Evolutionary conservation across 805 yeast genomes (phyloP), one percentile per base, ranked within the genome.

Genomic region (Ascoidea tarda): DNA sequence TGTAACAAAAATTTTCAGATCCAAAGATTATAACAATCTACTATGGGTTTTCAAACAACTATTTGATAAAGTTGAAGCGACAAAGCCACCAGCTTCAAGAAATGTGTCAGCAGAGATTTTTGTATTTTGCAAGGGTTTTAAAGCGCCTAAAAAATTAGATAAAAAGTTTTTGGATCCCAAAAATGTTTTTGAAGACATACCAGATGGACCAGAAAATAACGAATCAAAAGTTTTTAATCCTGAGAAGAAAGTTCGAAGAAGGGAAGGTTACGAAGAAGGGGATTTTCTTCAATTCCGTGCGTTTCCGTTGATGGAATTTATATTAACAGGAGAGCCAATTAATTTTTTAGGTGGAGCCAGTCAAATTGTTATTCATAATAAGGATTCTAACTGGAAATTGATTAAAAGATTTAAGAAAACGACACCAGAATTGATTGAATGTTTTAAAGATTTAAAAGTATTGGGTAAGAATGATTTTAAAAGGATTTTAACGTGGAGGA

Each of bases 41-140:
- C 78, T 93, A 78, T 93, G 99, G 99, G 95, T 91, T 4, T 91
- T 93, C 71, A 89, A 88, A 63, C 99, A 93, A 68, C 74, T 93
- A 53, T 93, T 93, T 64, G 96, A 89, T 52, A 90, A 85, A 64
- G 98, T 93, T 52, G 98, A 93, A 68, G 99, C 99, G 16, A 93
- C 99, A 0, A 93, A 93, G 65, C 99, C 99, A 6, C 98, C 99
- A 6, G 90, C 98, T 6, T 89, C 97, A 46, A 90, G 99, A 82
- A 89, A 88, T 68, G 99, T 93, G 42, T 91, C 98, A 65, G 99
- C 99, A 2, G 99, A 93, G 74, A 93, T 93, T 63, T 93, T 93
- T 64, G 99, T 93, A 49, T 97, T 90, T 45, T 93, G 99, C 70
- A 82, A 82, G 66, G 95, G 95, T 10, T 93, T 86, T 73, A 91